Base-by-base conservation (phyloP, 176 grass and related monocot genomes). In the Saccharum spontaneum region DNA sequence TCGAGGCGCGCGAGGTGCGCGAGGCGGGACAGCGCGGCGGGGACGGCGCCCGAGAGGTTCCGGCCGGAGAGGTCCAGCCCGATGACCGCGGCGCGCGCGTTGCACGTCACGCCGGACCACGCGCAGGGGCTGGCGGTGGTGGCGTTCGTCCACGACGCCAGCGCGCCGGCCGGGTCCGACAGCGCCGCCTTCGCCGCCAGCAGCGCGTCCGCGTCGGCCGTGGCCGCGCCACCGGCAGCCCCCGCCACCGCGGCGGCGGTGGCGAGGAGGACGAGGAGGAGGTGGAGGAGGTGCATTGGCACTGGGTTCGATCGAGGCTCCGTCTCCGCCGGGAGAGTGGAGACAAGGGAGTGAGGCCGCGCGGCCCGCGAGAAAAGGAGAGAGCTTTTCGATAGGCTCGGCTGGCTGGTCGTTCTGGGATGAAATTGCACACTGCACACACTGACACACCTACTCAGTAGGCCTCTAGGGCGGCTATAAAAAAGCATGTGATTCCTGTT, bases 21-120 rank as follows among this genome's bases (percentile, higher is more conserved):
- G 1, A 91, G 84, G 12, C 67, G 2, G 20, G 86, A 83, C 20
- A 91, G 71, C 18, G 86, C 45, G 14, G 76, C 13, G 3, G 95
- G 87, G 1, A 98, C n/a, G 9, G 18, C 6, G 63, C 93, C 91
- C 15, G 93, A 92, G 68, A 98, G 87, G 80, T 98, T 98, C 8
- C 88, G 89, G 1, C 87, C 89, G 33, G 93, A 92, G 76, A 98
- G 44, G 77, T 98, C 95, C 55, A 98, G 77, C 38, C 85, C 87
- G 61, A 93, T 69, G 62, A 98, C 85, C 30, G 68, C 75, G 10
- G 8, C 73, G 17, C 66, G 71, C 14, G 79, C 9, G 69, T 94
- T 86, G 84, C 95, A 97, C 15, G 84, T 57, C 73, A 97, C 85
- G 61, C 90, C 90, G 6, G 67, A 49, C 90, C 89, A 93, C 43